A percentile compares a stretch with the other conserved stretches of the same genome.
phyloP scores from a whole-genome alignment of 768 basidiomycete species.

The Mycena crocata region DNA sequence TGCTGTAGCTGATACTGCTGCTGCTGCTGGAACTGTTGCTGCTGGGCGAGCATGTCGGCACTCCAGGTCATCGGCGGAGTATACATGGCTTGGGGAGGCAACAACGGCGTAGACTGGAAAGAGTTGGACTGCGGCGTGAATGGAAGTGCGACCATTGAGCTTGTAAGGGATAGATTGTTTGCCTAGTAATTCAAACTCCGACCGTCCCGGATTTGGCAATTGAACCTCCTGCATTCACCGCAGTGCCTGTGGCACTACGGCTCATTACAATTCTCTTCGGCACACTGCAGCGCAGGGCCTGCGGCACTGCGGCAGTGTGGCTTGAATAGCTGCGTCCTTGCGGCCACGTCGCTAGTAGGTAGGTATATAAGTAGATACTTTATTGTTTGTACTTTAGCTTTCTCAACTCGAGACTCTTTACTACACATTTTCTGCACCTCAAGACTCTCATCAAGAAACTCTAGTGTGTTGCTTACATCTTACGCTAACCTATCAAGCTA shows the following conservation, averaged over 20 bases:
- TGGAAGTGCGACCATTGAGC: no score
- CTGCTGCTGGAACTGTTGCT: no score
- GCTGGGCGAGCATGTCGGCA: no score
- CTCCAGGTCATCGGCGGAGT: no score
- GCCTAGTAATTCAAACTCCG: neutral
- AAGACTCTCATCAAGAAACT: slow-evolving; percentile 12
- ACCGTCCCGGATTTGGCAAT: no score
- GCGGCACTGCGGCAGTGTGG: neutral
- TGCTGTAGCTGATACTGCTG: no score
- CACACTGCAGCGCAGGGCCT: neutral
- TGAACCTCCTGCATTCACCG: no score
- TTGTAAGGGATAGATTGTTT: slow-evolving; percentile 12
- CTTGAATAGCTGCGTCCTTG: no score
- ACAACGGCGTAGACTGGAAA: no score
- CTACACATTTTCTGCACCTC: neutral
- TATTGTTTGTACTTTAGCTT: neutral
- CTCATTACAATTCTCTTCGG: neutral
- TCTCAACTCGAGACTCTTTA: neutral
- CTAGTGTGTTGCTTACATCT: slow-evolving; percentile 1
- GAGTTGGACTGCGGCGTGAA: no score
- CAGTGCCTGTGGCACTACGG: no score
- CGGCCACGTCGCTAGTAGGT: neutral
- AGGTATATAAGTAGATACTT: slow-evolving; percentile 5
- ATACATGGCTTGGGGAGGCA: no score
- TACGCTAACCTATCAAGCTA: neutral